Evolutionary conservation across 352 stramenopile genomes (phyloP), one percentile per base, ranked within the genome.

Genomic region (Phytophthora macrochlamydospora): DNA sequence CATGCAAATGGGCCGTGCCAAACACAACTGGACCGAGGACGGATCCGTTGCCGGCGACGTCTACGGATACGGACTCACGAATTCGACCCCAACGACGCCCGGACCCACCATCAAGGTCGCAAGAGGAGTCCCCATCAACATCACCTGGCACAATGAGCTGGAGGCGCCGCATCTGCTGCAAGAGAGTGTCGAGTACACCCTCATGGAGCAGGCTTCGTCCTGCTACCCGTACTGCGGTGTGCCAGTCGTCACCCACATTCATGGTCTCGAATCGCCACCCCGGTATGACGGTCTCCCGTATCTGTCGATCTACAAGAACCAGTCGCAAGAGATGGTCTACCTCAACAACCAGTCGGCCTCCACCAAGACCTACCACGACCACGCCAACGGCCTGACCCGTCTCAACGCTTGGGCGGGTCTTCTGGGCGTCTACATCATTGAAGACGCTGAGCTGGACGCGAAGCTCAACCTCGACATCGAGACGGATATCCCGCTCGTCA

Each of bases 221-320:
- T 89, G 80, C 55, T 87, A 81, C 57, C 78, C 78, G 45, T 79
- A 87, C 67, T 89, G 80, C 57, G 80, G 78, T 43, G 72, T 87
- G 29, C 78, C 80, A 2, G 73, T 77, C 31, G 76, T 86, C 44
- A 79, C 76, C 1, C 80, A 89, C 54, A 65, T 89, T 12, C 80
- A 89, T 56, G 80, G 80, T 4, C 45, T 85, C 3, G 75, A 86
- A 52, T 82, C 76, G 7, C 76, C 80, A 5, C 51, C 80, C 5
- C 45, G 67, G 51, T 84, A 75, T 55, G 80, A 89, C 54, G 78
- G 80, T 9, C 56, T 89, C 24, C 80, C 78, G 29, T 69, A 60
- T 33, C 65, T 56, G 44, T 83, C 78, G 24, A 78, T 89, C 54
- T 89, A 86, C 70, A 69, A 73, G 56, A 87, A 89, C 75, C 78